Conservation (phyloP, 2,329 filamentous ascomycete genomes). For the Colletotrichum tamarilloi region DNA sequence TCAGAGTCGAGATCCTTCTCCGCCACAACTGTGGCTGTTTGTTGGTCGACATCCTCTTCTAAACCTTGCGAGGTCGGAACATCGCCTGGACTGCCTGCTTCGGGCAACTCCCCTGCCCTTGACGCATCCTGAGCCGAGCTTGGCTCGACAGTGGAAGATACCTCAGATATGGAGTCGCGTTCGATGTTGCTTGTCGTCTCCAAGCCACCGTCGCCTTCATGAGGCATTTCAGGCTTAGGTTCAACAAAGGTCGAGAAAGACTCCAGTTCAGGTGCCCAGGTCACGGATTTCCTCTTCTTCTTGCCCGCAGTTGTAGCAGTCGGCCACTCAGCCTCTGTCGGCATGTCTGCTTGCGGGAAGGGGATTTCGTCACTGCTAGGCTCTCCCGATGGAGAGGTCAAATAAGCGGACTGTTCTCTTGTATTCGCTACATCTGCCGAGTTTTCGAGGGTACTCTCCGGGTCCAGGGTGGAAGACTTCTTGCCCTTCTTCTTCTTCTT, state of each 20-base stretch:
- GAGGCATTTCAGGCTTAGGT: not conserved
- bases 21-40: conserved; percentile 7
- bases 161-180: not conserved
- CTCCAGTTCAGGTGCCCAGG: conserved; percentile 28
- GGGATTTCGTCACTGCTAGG: conserved; percentile 29
- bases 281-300: conserved; percentile 32
- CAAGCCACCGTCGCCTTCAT: not conserved
- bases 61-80: not conserved
- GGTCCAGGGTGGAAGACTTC: conserved; percentile 34
- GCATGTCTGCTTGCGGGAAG: conserved; percentile 20
- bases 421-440: conserved; percentile 36
- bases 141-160: not conserved
- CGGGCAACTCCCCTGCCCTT: not conserved
- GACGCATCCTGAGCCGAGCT: not conserved
- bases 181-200: not conserved
- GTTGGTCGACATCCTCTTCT: not conserved
- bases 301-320: conserved; percentile 22
- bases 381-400: conserved; percentile 32
- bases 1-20: conserved; percentile 23
- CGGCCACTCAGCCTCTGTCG: conserved; percentile 21
- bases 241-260: conserved; percentile 4
- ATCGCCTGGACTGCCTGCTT: not conserved
- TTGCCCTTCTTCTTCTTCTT: conserved; percentile 53
- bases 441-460: conserved; percentile 32
- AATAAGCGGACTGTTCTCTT: conserved; percentile 36